Base-by-base conservation (phyloP, 2,329 filamentous ascomycete species). In the Knufia petricola region DNA sequence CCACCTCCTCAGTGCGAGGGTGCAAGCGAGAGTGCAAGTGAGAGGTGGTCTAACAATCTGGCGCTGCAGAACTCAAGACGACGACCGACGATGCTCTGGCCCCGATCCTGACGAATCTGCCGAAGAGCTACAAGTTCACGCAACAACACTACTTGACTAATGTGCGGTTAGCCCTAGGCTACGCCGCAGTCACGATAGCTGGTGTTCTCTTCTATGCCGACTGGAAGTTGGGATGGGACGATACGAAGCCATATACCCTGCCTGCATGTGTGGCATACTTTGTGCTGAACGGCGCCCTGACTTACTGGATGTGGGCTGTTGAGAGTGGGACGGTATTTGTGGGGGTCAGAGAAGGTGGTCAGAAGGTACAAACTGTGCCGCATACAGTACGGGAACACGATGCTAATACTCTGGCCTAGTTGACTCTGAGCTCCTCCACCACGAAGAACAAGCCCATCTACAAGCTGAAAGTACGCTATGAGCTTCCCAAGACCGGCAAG, bases 31-130 rank as follows among this genome's bases (percentile, higher is more conserved):
- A 19, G n/a, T 38, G 3, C 45, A 30, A 40, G 7, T 30, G 19
- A 24, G n/a, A n/a, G n/a, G n/a, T n/a, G n/a, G n/a, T n/a, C n/a
- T n/a, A n/a, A n/a, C n/a, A n/a, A n/a, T n/a, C n/a, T n/a, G 49
- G 24, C 39, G 24, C 47, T 36, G 12, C 64, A 94, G 92, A 96
- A 65, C 83, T 98, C 55, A 96, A 96, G 69, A 94, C 92, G 71
- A 94, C 89, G 32, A 87, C 86, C 57, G 92, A 98, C 71, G 92
- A 98, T 69, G 87, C 89, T 50, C 82, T 98, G 52, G 81, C 85
- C 51, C 88, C 92, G 69, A 96, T 96, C 72, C 81, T 98, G 55
- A 90, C 87, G 68, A 85, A 81, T 26, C 81, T 96, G n/a, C 64
- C 82, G 76, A 61, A 65, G 17, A 66, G 67, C 17, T 69, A 68